Percentiles rank a stretch among this genome's conserved stretches.
phyloP scores from a whole-genome alignment of 2,329 filamentous ascomycete genomes.

The Penicillium oxalicum region DNA sequence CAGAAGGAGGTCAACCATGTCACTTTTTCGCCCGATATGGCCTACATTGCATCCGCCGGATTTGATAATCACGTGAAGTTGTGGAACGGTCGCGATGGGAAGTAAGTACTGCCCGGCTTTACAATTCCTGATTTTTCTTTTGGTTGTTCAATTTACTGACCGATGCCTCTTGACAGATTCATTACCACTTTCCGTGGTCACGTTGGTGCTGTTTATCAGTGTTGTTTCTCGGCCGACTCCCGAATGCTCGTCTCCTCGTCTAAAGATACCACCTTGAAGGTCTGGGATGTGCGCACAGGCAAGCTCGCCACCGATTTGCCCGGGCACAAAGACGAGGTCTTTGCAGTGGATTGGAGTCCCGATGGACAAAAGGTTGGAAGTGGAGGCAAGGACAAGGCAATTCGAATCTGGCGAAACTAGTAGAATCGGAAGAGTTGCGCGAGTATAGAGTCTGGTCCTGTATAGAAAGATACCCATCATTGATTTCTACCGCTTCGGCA shows the following conservation, averaged over 20 bases:
- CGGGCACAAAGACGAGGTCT: slow-evolving; percentile 88
- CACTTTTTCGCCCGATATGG: slow-evolving; percentile 84
- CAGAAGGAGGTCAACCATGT: slow-evolving; percentile 97
- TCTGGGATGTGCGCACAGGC: slow-evolving; percentile 83
- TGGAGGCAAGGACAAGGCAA: slow-evolving; percentile 83
- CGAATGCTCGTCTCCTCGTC: slow-evolving; percentile 79
- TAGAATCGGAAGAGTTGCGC: not conserved
- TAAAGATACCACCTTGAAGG: slow-evolving; percentile 90
- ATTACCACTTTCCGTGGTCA: slow-evolving; percentile 83
- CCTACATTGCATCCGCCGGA: slow-evolving; percentile 76
- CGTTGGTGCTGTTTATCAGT: slow-evolving; percentile 86
- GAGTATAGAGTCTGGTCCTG: slow-evolving; percentile 4
- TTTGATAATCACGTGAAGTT: slow-evolving; percentile 96
- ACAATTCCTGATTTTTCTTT: not conserved
- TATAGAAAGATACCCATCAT: slow-evolving; percentile 21
- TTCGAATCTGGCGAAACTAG: slow-evolving; percentile 60
- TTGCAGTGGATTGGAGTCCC: slow-evolving; percentile 89
- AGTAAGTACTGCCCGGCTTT: slow-evolving; percentile 28
- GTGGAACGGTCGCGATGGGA: slow-evolving; percentile 71
- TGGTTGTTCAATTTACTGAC: slow-evolving; percentile 7
- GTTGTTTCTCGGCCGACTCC: slow-evolving; percentile 86
- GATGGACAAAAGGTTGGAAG: slow-evolving; percentile 85
- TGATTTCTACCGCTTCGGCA: not conserved
- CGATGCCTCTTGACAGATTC: slow-evolving; percentile 51
- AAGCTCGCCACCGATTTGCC: slow-evolving; percentile 79